Evolutionary conservation across 345 rosid genomes (phyloP).

Genomic region (Barbarea vulgaris): DNA sequence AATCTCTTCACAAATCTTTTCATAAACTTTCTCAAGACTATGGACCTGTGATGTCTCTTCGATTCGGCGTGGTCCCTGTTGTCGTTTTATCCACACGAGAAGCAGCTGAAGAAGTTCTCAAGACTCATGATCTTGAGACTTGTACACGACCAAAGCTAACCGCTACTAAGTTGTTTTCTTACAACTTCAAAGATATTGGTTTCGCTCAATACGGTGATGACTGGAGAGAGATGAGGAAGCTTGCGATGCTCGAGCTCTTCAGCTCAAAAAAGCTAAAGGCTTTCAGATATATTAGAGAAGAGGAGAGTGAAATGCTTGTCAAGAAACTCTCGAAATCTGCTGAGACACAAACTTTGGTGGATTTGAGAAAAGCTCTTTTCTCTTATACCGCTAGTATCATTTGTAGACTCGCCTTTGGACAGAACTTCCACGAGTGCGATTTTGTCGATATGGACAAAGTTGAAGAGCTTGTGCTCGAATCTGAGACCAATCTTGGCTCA

Average conservation of each 20-base stretch:
- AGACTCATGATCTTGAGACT: conserved; percentile 43
- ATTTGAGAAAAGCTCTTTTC: conserved; percentile 37
- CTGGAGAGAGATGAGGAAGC: conserved; percentile 46
- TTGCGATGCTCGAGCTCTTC: conserved; percentile 46
- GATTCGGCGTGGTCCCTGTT: conserved; percentile 45
- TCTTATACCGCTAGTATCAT: conserved; percentile 37
- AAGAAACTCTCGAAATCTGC: conserved; percentile 30
- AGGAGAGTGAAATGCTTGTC: conserved; percentile 39
- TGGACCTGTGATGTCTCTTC: conserved; percentile 54
- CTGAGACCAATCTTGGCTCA: neutral
- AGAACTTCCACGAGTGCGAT: too few relatives aligned
- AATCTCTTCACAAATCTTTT: conserved; percentile 42
- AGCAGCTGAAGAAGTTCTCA: conserved; percentile 49
- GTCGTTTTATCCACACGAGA: conserved; percentile 49
- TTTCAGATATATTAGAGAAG: conserved; percentile 44
- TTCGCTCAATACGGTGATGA: conserved; percentile 45
- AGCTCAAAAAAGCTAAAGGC: conserved; percentile 47
- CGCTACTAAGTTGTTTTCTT: conserved; percentile 30
- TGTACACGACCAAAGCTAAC: conserved; percentile 43
- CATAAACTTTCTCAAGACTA: conserved; percentile 44
- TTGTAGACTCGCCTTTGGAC: conserved; percentile 38
- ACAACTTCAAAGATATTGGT: conserved; percentile 43
- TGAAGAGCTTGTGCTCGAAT: neutral
- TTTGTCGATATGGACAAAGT: neutral
- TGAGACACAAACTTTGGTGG: conserved; percentile 30